These are phyloP conservation scores for Chiua virens DNA, from an alignment of 768 basidiomycete genomes.

Conservation along the genomic window DNA sequence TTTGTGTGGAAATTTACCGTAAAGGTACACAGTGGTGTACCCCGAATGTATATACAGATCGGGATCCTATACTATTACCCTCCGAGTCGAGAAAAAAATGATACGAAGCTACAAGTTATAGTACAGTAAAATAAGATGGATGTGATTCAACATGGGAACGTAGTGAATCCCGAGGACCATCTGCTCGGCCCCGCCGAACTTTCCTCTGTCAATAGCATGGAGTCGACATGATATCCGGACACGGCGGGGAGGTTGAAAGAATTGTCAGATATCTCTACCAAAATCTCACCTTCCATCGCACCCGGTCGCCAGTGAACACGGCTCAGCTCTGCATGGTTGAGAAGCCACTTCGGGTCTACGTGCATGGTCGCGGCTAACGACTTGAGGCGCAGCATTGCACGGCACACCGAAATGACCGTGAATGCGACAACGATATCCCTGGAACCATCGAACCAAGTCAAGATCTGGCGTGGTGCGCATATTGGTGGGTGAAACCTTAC, in stretches of 20 bases:
- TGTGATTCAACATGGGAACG: not conserved
- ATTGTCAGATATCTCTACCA: constrained; percentile 12
- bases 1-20: too few relatives aligned
- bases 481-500: constrained; percentile 2
- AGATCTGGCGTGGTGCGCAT: not conserved
- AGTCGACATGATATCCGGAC: not conserved
- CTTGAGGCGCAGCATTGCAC: constrained; percentile 41
- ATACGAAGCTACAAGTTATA: not conserved
- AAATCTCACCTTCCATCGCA: constrained; percentile 36
- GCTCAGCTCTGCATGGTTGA: constrained; percentile 45
- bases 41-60: not conserved
- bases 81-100: not conserved
- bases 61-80: not conserved
- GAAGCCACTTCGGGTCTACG: constrained; percentile 43
- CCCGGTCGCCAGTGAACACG: constrained; percentile 42
- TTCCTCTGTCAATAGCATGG: not conserved
- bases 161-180: not conserved
- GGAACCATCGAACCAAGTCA: too few relatives aligned
- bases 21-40: too few relatives aligned
- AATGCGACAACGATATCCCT: constrained; percentile 5
- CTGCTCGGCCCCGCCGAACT: too few relatives aligned
- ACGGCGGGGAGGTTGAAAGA: not conserved
- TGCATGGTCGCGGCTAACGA: constrained; percentile 42
- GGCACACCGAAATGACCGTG: constrained; percentile 32
- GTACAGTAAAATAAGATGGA: not conserved